Conservation (phyloP, 1,284 basidiomycete species). For the Inonotus obliquus region DNA sequence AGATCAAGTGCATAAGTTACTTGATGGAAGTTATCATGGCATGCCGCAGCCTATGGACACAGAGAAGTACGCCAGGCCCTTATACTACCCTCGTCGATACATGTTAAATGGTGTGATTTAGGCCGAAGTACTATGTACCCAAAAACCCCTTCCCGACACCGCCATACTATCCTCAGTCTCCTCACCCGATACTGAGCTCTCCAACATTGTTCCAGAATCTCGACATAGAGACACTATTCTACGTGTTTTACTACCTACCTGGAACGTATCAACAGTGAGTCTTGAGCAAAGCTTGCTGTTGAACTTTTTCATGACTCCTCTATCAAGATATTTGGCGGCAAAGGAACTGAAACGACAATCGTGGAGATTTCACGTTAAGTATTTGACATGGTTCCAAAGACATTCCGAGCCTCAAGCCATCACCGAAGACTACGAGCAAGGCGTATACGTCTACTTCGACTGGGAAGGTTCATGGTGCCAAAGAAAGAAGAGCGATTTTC, state of each 20-base stretch:
- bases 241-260: constrained; percentile 97
- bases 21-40: constrained; percentile 86
- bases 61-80: constrained; percentile 67
- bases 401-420: constrained; percentile 99
- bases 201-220: constrained; percentile 87
- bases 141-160: constrained; percentile 90
- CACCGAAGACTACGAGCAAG: constrained; percentile 99
- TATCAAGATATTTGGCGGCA: constrained; percentile 83
- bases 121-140: constrained; percentile 95
- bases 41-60: constrained; percentile 93
- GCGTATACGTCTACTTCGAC: constrained; percentile 95
- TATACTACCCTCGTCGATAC: constrained; percentile 14
- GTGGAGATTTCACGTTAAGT: constrained; percentile 99
- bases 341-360: constrained; percentile 97
- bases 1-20: constrained; percentile 86
- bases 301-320: neutral
- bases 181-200: constrained; percentile 78
- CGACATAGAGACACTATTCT: constrained; percentile 97
- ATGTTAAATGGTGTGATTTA: constrained; percentile 28
- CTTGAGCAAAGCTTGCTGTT: constrained; percentile 9
- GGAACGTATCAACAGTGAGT: constrained; percentile 95
- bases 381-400: constrained; percentile 99
- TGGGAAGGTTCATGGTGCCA: constrained; percentile 99
- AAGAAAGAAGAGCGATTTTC: constrained; percentile 96
- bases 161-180: constrained; percentile 92